Evolutionary conservation across 768 basidiomycete genomes (phyloP).

Genomic region (Naganishia kalamii): DNA sequence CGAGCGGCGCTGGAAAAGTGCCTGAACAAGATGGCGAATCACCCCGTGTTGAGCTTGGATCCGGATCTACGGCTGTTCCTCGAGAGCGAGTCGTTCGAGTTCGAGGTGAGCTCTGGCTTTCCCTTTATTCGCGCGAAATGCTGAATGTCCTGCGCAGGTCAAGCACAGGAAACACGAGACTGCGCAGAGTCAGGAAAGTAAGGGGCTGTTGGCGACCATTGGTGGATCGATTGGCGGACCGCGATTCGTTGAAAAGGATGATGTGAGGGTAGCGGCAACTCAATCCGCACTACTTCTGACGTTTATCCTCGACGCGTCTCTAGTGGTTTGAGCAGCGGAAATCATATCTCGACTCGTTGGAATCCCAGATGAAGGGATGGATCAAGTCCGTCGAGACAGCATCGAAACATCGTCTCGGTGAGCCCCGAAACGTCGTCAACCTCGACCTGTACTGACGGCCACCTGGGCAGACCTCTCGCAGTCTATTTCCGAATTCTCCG

Average conservation of each 20-base stretch:
- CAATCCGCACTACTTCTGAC: not conserved
- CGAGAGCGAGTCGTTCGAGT: slow-evolving; percentile 82
- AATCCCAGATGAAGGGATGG: slow-evolving; percentile 76
- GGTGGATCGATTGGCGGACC: slow-evolving; percentile 55
- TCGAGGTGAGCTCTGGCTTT: slow-evolving; percentile 77
- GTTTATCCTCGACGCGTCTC: not conserved
- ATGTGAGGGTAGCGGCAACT: slow-evolving; percentile 17
- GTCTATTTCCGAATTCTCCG: slow-evolving; percentile 72
- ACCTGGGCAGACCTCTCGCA: slow-evolving; percentile 59
- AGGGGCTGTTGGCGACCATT: slow-evolving; percentile 72
- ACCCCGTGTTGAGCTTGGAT: slow-evolving; percentile 83
- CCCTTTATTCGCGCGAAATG: not conserved
- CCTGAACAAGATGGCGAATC: slow-evolving; percentile 84
- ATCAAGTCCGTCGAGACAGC: slow-evolving; percentile 80
- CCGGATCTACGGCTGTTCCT: slow-evolving; percentile 80
- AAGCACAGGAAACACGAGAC: slow-evolving; percentile 77
- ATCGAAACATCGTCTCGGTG: slow-evolving; percentile 73
- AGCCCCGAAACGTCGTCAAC: slow-evolving; percentile 20
- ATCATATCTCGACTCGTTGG: slow-evolving; percentile 76
- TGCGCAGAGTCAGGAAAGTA: slow-evolving; percentile 61
- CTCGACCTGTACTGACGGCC: not conserved
- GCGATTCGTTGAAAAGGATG: slow-evolving; percentile 40
- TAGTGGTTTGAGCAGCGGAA: slow-evolving; percentile 92
- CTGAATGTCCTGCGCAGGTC: slow-evolving; percentile 55
- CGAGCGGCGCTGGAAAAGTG: slow-evolving; percentile 79